Conservation (phyloP, 768 basidiomycete genomes). For the Leccinum variicolor region DNA sequence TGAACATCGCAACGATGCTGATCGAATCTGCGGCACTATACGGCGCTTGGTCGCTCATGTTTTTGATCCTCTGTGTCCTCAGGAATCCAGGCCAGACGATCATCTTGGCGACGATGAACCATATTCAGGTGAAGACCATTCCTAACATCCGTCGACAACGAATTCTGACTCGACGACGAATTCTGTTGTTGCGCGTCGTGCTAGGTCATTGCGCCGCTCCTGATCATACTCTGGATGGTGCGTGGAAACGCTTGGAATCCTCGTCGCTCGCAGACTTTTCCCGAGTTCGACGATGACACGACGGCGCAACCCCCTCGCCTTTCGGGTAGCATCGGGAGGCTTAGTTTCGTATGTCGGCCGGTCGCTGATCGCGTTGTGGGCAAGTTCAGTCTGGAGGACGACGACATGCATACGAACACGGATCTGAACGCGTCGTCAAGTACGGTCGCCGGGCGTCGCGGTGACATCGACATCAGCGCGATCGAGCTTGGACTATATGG, state of each 20-base stretch:
- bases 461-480: not conserved
- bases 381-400: not conserved
- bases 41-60: constrained; percentile 22
- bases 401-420: not conserved
- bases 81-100: constrained; percentile 15
- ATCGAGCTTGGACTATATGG: constrained; percentile 12
- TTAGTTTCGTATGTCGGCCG: constrained; percentile 9
- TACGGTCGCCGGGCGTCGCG: constrained; percentile 4
- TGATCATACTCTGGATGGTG: constrained; percentile 25
- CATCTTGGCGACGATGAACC: constrained; percentile 21
- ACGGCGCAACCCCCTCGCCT: not conserved
- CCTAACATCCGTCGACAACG: not conserved
- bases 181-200: not conserved
- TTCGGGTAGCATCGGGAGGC: not conserved
- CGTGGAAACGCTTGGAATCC: constrained; percentile 21
- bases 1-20: constrained; percentile 19
- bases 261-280: not conserved
- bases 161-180: not conserved
- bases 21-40: constrained; percentile 26
- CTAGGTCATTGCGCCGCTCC: constrained; percentile 24
- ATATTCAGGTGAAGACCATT: constrained; percentile 20
- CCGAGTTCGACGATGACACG: not conserved
- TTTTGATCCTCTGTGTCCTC: constrained; percentile 17
- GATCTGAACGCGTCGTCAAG: constrained; percentile 10
- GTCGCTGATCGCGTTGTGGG: not conserved